Base-by-base conservation (phyloP, 345 rosid genomes). In the Erodium maritimum region DNA sequence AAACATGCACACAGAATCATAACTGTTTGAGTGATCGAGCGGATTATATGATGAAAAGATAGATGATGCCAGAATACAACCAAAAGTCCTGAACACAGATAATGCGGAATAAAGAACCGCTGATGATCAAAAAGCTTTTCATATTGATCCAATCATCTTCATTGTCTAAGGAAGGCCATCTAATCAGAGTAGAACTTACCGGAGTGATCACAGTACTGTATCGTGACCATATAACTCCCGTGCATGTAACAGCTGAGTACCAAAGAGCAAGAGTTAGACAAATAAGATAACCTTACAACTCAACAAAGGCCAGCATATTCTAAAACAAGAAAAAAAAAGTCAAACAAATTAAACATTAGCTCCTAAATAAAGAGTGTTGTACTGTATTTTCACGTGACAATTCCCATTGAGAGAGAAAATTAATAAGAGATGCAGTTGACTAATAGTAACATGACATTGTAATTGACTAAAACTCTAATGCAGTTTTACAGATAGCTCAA, bases 171-270 rank as follows among this genome's bases (percentile, higher is more conserved):
- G 56, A 18, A 56, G 2, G 17, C 58, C 50, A 33, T 54, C 55
- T 25, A 2, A 29, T 50, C 11, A 37, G 17, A 45, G 61, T n/a
- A 17, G 52, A 67, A 64, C 93, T 83, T 70, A 88, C 96, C 3
- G 95, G 93, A 54, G 79, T 91, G 71, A 88, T 88, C 4, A 88
- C 96, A 53, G 80, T 81, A 75, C 95, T 80, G 83, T 84, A 86
- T 54, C 91, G 90, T 56, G 91, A 79, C 88, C 95, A 79, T 57
- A 88, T 71, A 23, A 90, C 37, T 59, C 91, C 91, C 21, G 89
- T 84, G 72, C 72, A 64, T 13, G 95, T 69, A 58, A 89, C 96
- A 14, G 96, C 96, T 89, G 81, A 24, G 23, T 46, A 66, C 17
- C 48, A 69, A 19, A 61, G n/a, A 6, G 17, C 62, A 61, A 23